Percentiles rank a stretch among this genome's conserved stretches.
Conservation (phyloP, 208 protist genomes). For the Entamoeba invadens region DNA sequence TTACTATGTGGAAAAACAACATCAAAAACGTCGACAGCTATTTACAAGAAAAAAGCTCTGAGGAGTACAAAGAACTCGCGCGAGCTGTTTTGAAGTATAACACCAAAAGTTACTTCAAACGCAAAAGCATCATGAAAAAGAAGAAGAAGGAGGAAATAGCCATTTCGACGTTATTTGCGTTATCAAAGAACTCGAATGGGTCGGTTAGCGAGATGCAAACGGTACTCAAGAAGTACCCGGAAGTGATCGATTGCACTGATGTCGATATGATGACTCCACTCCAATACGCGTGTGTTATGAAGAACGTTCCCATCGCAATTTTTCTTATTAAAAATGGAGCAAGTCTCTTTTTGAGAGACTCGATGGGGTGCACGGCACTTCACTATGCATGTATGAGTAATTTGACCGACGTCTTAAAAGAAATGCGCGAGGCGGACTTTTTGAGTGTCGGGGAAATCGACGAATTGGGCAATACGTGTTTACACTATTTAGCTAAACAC, state of each 20-base stretch:
- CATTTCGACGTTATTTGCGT: background rate
- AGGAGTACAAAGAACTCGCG: background rate
- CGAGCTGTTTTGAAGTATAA: background rate
- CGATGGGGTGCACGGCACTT: background rate
- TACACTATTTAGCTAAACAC: background rate
- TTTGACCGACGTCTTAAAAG: background rate
- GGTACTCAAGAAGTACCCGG: background rate
- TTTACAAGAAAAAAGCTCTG: background rate
- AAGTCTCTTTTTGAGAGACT: background rate
- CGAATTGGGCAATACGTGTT: background rate
- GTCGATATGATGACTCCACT: background rate
- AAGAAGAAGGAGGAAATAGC: background rate
- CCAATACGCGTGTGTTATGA: background rate
- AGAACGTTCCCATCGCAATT: background rate
- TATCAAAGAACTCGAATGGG: background rate
- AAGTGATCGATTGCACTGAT: background rate
- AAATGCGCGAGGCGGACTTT: background rate
- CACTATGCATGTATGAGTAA: background rate
- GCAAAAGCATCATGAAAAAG: background rate
- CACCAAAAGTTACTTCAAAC: background rate
- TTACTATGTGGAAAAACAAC: background rate
- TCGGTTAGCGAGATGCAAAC: background rate
- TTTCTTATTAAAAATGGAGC: background rate
- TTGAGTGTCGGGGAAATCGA: background rate
- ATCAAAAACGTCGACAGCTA: background rate